Conservation (phyloP, 2,329 filamentous ascomycete genomes). For the Polytolypa hystricis region DNA sequence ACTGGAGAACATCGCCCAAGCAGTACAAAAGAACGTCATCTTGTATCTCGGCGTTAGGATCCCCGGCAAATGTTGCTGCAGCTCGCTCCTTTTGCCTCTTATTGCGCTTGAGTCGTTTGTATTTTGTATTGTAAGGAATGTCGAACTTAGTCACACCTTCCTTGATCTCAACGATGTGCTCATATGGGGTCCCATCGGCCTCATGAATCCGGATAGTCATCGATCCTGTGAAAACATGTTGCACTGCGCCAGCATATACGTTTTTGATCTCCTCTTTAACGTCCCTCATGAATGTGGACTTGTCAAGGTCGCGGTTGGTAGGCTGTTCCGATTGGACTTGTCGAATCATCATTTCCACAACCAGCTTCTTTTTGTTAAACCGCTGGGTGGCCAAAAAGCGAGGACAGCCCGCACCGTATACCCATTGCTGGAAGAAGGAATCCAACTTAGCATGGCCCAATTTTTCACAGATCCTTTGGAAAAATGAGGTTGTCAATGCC, state of each 20-base stretch:
- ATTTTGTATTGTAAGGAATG: conserved; percentile 98
- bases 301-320: conserved; percentile 50
- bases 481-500: conserved; percentile 62
- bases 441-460: conserved; percentile 79
- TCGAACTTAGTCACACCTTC: conserved; percentile 77
- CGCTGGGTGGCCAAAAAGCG: conserved; percentile 74
- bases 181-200: conserved; percentile 93
- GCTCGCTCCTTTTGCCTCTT: conserved; percentile 69
- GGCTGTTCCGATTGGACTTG: conserved; percentile 57
- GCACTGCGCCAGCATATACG: conserved; percentile 57
- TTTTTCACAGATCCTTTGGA: conserved; percentile 77
- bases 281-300: conserved; percentile 69
- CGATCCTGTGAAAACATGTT: conserved; percentile 80
- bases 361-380: conserved; percentile 96
- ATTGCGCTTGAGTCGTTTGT: conserved; percentile 89
- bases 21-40: conserved; percentile 83
- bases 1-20: conserved; percentile 79
- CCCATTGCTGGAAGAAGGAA: conserved; percentile 87
- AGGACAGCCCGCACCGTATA: conserved; percentile 78
- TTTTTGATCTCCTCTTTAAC: conserved; percentile 66
- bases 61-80: conserved; percentile 51
- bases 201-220: conserved; percentile 98
- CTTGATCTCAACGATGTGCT: conserved; percentile 93
- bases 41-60: conserved; percentile 52
- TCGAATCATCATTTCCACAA: conserved; percentile 79